Base-by-base conservation (phyloP, 495 filamentous ascomycete genomes). In the Neurospora sp. region DNA sequence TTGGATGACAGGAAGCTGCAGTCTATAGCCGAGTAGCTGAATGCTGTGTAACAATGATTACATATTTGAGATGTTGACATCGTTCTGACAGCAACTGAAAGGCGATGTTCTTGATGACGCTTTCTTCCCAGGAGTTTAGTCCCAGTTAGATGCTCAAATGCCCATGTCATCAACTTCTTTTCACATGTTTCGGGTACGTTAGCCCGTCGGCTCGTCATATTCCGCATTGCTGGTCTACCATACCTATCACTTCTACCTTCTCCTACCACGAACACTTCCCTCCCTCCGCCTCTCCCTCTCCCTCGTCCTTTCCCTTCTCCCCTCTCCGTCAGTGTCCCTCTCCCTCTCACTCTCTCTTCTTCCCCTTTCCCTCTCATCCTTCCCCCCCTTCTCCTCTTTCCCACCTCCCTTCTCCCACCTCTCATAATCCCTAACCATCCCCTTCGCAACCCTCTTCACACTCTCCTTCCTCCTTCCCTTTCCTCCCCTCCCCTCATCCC, bases 391-490 rank as follows among this genome's bases (percentile, higher is more conserved):
- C 8, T 18, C 27, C 2, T 1, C 54, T 14, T 16, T 4, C 1
- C 18, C 18, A 20, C 8, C 7, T 18, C 54, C 27, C 54, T 66
- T 66, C 14, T 66, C 39, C 40, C 62, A 38, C 16, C 12, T 18
- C 14, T 66, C 39, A 20, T 54, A 14, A 41, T 39, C 39, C 38
- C 37, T 54, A 9, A 72, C 48, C 23, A 38, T 31, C 23, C 70
- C 44, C 70, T 72, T 74, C 10, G 40, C 71, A 8, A 72, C 73
- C 54, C 44, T 74, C 72, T 46, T 74, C 6, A 42, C 70, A 37
- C 37, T 35, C 39, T 62, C 66, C 35, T 27, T 62, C 40, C 39
- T 41, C 75, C 69, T 69, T n/a, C 18, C 48, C 16, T 38, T 37
- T n/a, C 48, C 20, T 39, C 23, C 39, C 72, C n/a, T 73, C 31